A percentile compares a stretch with the other conserved stretches of the same genome.
phyloP scores from a whole-genome alignment of 202 grass and related monocot genomes.

The Musa balbisiana region DNA sequence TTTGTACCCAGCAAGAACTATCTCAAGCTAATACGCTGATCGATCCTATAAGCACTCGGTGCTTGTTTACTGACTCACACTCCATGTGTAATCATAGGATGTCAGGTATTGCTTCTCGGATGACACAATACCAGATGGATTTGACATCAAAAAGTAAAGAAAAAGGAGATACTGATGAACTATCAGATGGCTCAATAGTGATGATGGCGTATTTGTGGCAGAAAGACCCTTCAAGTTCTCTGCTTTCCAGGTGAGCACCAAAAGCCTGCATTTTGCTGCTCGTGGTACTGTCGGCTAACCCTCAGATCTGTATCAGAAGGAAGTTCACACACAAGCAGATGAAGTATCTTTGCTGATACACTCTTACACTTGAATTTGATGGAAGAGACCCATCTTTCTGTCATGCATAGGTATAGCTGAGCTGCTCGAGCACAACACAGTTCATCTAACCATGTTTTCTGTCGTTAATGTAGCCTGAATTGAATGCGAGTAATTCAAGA shows the following conservation, averaged over 20 bases:
- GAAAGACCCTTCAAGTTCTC: slow-evolving; percentile 64
- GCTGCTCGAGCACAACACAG: no score
- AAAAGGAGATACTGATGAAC: slow-evolving; percentile 55
- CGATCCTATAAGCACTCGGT: neutral
- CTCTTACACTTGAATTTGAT: slow-evolving; percentile 67
- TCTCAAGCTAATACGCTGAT: neutral
- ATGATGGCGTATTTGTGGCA: slow-evolving; percentile 32
- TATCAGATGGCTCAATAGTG: slow-evolving; percentile 68
- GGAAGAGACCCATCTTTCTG: slow-evolving; percentile 38
- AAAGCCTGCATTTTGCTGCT: no score
- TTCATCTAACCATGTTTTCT: no score
- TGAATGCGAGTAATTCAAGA: no score
- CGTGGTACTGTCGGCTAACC: slow-evolving; percentile 35
- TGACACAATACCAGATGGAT: slow-evolving; percentile 55
- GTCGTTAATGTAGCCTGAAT: no score
- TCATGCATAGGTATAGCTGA: slow-evolving; percentile 16
- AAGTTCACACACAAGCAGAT: slow-evolving; percentile 73
- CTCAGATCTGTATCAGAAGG: slow-evolving; percentile 57
- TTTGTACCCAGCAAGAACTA: slow-evolving; percentile 41
- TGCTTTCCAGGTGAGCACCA: slow-evolving; percentile 47
- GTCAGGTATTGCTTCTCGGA: slow-evolving; percentile 32
- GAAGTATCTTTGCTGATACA: slow-evolving; percentile 50
- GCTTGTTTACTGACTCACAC: neutral
- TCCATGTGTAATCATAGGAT: neutral
- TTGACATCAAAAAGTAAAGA: slow-evolving; percentile 16